Evolutionary conservation across 1,284 basidiomycete species (phyloP), one percentile per base, ranked within the genome.

Genomic region (Bondarzewia mesenterica): DNA sequence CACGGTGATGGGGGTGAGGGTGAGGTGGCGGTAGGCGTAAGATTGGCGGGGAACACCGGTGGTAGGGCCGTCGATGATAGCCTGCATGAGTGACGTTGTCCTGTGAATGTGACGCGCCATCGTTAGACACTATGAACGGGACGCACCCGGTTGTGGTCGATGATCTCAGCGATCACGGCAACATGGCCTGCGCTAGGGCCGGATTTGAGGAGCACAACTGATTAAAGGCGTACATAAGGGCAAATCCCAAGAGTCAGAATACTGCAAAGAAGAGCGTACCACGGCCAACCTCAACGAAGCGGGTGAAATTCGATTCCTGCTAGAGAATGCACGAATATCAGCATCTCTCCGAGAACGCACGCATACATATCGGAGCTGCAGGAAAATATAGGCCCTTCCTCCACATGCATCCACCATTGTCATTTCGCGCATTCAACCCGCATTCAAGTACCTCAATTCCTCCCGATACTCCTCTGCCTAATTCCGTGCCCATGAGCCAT

Each of bases 261-360:
- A 39, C n/a, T 0, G 29, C n/a, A 40, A 43, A 43, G n/a, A 23
- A 21, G 12, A 14, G 69, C 78, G 48, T 57, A 87, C 84, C 81
- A 63, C 95, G 91, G 69, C 94, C 95, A 66, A 97, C 92, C 82
- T 98, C 90, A 68, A 98, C 94, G 74, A 94, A 97, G 57, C 93
- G 91, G 74, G 88, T 87, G 80, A 98, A 98, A 69, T 84, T 92
- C 63, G 89, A 91, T 62, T 86, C 73, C 71, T 77, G 69, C 51
- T 54, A 18, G 18, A 47, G 20, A 22, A 16, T 7, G 22, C 23
- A 22, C 18, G 18, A 16, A 37, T 23, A 25, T 43, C 20, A 43
- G 42, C 6, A 15, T 27, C n/a, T 26, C 26, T 26, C 26, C 18
- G 43, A 20, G 18, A 16, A 27, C 43, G 15, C 20, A 3, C 16